Base-by-base conservation (phyloP, 176 grass and related monocot genomes). In the maize (Zea mays) region DNA sequence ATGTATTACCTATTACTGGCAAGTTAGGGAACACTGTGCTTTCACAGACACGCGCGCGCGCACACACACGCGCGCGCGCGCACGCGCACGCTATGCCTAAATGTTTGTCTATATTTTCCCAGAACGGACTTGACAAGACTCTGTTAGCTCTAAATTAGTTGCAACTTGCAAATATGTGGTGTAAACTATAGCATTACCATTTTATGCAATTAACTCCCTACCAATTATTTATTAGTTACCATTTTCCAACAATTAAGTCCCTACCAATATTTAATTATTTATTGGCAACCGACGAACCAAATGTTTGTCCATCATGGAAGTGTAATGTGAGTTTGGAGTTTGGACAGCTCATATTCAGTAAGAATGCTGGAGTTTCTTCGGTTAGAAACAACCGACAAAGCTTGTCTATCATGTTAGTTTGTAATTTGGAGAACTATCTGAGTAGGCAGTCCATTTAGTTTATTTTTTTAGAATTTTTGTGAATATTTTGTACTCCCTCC, bases 251-350 rank as follows among this genome's bases (percentile, higher is more conserved):
- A 52, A 5, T 67, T 59, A 33, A 36, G 21, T 34, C 44, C 27
- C 14, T 67, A 41, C 35, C 11, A 20, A 45, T 71, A 65, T 70
- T 56, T 56, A 56, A 19, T 56, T 56, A 56, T 56, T 52, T 79
- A 39, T 62, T 3, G 5, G 13, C 17, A 67, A 40, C 54, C 69
- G 54, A 19, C 20, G 13, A n/a, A 36, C 54, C 27, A 65, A 36
- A 63, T 55, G n/a, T 70, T 54, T 88, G 41, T 67, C 63, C 79
- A 73, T 39, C 40, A 17, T 67, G 43, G 43, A 61, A 69, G 46
- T 84, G 46, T 16, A 55, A 46, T 54, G 15, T 63, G 62, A 37
- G 39, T 38, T 62, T 20, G 27, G 62, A 37, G 39, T 38, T 62
- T 20, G 27, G 27, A 27, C 27, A 27, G 27, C 27, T 48, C 40